Evolutionary conservation across 176 grass and related monocot species (phyloP), one percentile per base, ranked within the genome.

Genomic region (Guadua angustifolia): DNA sequence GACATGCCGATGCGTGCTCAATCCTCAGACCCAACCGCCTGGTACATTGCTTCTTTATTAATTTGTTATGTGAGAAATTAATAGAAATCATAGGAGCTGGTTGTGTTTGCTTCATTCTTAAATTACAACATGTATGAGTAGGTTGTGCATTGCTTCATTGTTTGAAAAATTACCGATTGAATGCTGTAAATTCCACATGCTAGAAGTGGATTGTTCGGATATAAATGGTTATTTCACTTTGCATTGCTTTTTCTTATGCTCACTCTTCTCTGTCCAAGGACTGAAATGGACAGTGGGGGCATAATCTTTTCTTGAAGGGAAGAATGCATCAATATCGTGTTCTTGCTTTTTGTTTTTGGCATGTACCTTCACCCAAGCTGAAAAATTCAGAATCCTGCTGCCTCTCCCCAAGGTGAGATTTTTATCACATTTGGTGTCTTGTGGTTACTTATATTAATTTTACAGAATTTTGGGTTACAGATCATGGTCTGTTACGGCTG

Each of bases 271-370:
- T 47, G 38, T 73, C 47, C 26, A 80, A 61, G 38, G 33, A 61
- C 38, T 35, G 7, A 59, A 78, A 90, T 90, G 88, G 73, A 67
- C 58, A 68, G 29, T 57, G 52, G 74, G 51, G 53, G 33, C 46
- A 75, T 43, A 64, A 55, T 75, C 21, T 75, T 90, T 90, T 73
- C 74, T 82, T 82, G 58, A 71, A 44, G 47, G 58, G n/a, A 66
- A 90, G 57, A 76, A 44, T n/a, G 55, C 32, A 86, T 25, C 8
- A 39, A 86, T 82, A 49, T 51, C 68, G 68, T 55, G 43, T 73
- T 86, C 51, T 61, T 79, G 40, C 58, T 79, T 90, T 74, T 78
- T 90, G 16, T 58, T 86, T 6, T 38, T 83, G 58, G 49, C 74
- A 78, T 83, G 46, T 73, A 32, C 73, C 58, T 47, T 83, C 47